phyloP scores from a whole-genome alignment of 306 rosid genomes.

The Alnus rubra region DNA sequence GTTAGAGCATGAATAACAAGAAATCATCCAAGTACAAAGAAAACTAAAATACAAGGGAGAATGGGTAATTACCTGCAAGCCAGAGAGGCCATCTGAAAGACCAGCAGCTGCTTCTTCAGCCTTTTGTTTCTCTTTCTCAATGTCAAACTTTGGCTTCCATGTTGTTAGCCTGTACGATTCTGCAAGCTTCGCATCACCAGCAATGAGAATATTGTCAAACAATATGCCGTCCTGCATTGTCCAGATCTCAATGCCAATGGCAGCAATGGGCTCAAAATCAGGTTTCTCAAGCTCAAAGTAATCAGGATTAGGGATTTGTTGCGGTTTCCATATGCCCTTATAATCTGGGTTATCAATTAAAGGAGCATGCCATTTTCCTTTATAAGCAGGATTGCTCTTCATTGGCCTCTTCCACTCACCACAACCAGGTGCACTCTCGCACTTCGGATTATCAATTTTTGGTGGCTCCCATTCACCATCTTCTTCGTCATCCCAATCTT shows the following conservation, averaged over 20 bases:
- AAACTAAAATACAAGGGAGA: neutral
- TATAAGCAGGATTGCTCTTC: constrained; percentile 89
- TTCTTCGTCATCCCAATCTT: constrained; percentile 99
- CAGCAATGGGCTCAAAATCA: constrained; percentile 80
- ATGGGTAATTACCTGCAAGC: constrained; percentile 51
- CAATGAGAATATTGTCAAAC: constrained; percentile 84
- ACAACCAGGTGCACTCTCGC: constrained; percentile 88
- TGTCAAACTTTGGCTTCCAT: constrained; percentile 86
- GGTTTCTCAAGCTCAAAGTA: constrained; percentile 77
- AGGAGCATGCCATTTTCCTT: constrained; percentile 95
- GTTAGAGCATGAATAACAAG: neutral
- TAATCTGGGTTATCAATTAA: constrained; percentile 82
- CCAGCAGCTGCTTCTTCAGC: constrained; percentile 55
- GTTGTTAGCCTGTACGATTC: constrained; percentile 62
- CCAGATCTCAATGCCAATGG: constrained; percentile 97
- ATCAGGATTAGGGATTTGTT: constrained; percentile 79
- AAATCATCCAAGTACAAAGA: neutral
- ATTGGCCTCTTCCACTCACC: constrained; percentile 95
- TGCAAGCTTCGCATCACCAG: constrained; percentile 71
- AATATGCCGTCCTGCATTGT: constrained; percentile 94
- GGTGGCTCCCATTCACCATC: constrained; percentile 99
- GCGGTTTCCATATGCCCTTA: constrained; percentile 96
- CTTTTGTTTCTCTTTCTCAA: constrained; percentile 82
- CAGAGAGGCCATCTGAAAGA: constrained; percentile 58
- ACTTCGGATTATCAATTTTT: constrained; percentile 74